Percentiles rank a stretch among this genome's conserved stretches.
These are phyloP conservation scores for Paralagenidium karlingii DNA, from an alignment of 352 stramenopile species.

Conservation along the genomic window DNA sequence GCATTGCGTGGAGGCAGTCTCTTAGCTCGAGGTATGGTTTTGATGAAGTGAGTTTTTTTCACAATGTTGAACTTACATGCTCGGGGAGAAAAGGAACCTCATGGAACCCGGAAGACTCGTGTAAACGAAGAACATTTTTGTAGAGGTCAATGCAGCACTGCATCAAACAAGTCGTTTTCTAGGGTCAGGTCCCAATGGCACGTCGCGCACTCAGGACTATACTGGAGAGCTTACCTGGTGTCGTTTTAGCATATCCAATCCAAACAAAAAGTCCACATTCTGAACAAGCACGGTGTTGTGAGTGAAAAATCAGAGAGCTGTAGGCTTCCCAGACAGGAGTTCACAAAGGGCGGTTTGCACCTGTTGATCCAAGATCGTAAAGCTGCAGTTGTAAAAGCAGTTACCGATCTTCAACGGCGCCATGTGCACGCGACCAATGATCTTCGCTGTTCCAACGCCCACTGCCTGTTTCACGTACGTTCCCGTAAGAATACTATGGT, in stretches of 20 bases:
- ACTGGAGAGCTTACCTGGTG: slow-evolving; percentile 56
- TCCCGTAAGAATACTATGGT: slow-evolving; percentile 15
- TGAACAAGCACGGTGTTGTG: slow-evolving; percentile 8
- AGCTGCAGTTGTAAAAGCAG: slow-evolving; percentile 88
- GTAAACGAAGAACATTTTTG: slow-evolving; percentile 81
- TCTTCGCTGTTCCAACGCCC: slow-evolving; percentile 93
- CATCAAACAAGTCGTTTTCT: no score
- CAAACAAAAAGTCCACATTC: slow-evolving; percentile 96
- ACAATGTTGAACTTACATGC: slow-evolving; percentile 29
- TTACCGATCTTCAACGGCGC: slow-evolving; percentile 83
- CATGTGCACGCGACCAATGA: slow-evolving; percentile 93
- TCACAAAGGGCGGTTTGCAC: slow-evolving; percentile 4
- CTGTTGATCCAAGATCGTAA: slow-evolving; percentile 88
- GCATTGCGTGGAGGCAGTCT: slow-evolving; percentile 1
- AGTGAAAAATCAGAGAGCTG: neutral
- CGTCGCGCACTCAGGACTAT: neutral
- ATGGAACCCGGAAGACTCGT: slow-evolving; percentile 46
- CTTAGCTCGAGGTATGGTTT: neutral
- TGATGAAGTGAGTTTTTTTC: neutral
- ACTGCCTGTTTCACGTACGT: slow-evolving; percentile 81
- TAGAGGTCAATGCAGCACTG: slow-evolving; percentile 93
- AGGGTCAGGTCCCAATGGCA: slow-evolving; percentile 1
- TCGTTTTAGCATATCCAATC: slow-evolving; percentile 97
- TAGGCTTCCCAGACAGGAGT: neutral
- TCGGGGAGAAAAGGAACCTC: slow-evolving; percentile 82